Base-by-base conservation (phyloP, 768 basidiomycete genomes). In the Pleurotus ostreatus region DNA sequence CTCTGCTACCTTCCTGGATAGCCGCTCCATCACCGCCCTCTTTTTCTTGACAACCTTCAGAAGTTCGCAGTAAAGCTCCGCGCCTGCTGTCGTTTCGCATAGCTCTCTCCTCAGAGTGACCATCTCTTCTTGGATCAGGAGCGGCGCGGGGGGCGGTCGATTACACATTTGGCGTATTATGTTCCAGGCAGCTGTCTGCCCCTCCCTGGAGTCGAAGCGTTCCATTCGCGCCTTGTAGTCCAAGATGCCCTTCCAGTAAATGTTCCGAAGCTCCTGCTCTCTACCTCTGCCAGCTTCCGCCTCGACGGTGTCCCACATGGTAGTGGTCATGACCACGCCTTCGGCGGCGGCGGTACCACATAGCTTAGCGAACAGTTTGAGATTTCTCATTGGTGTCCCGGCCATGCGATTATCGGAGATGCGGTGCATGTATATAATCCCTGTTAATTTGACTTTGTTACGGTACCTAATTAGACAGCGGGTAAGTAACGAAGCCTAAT, bases 271-370 rank as follows among this genome's bases (percentile, higher is more conserved):
- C 45, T 74, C 57, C 0, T 15, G 6, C 46, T 74, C 70, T 6
- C 66, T 60, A 22, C 56, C 57, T 1, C 23, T 48, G 6, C 53
- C 57, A n/a, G 40, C 59, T 8, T 58, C 13, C 1, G 11, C 7
- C 4, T 1, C 23, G 34, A 67, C 67, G 52, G 69, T 68, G 6
- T 65, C 69, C 78, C 79, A 81, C 72, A 74, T 80, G 7, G 74
- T 81, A 49, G 80, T 79, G 43, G 71, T 72, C 51, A 82, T 68
- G 45, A 78, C 70, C 40, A 81, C 78, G 52, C 79, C 77, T 55
- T 71, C 70, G 58, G 78, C 70, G 5, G 74, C 70, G 37, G 61
- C 66, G 16, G 71, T 68, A 22, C 79, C 80, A 56, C 80, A 80
- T 15, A 82, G 69, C 48, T 75, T 71, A 25, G 68, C 68, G 63